Percentiles rank a stretch among this genome's conserved stretches.
Evolutionary conservation across 495 filamentous ascomycete species (phyloP).

Genomic region (Hypoxylon trugodes): DNA sequence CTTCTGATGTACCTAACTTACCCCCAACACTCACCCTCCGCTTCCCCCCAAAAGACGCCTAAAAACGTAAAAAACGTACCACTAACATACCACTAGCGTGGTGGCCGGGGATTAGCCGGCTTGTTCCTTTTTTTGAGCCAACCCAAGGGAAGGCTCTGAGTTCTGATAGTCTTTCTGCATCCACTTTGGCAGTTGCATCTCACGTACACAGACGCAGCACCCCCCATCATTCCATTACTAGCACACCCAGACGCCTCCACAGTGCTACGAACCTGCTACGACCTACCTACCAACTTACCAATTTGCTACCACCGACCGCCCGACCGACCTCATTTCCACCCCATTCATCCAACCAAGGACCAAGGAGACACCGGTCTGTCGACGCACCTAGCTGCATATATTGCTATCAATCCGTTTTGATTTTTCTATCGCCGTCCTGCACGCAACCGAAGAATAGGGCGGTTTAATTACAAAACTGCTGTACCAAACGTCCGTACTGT

Average conservation of each 20-base stretch:
- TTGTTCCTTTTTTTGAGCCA: background rate
- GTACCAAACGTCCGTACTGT: background rate
- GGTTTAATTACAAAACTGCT: background rate
- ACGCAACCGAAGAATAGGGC: background rate
- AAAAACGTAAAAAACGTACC: conserved; percentile 33
- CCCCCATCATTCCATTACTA: too few species aligned
- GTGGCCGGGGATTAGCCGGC: conserved; percentile 31
- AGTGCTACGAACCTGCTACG: conserved; percentile 26
- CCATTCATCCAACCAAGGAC: conserved; percentile 33
- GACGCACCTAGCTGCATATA: conserved; percentile 7
- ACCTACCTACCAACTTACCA: too few species aligned
- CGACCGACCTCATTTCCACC: conserved; percentile 36
- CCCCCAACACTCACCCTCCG: conserved; percentile 16
- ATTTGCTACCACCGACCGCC: conserved; percentile 5
- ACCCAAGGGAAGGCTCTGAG: conserved; percentile 20
- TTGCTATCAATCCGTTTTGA: conserved; percentile 14
- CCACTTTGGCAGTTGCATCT: conserved; percentile 24
- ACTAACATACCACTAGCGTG: conserved; percentile 28
- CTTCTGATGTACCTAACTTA: too few species aligned
- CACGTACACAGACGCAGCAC: too few species aligned
- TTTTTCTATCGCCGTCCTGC: too few species aligned
- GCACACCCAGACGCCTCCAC: too few species aligned
- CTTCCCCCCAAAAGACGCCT: conserved; percentile 6
- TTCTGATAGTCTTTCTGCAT: too few species aligned
- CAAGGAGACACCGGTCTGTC: too few species aligned